These are phyloP conservation scores for Nicotiana undulata DNA, from an alignment of 257 asterid genomes.

Conservation along the genomic window DNA sequence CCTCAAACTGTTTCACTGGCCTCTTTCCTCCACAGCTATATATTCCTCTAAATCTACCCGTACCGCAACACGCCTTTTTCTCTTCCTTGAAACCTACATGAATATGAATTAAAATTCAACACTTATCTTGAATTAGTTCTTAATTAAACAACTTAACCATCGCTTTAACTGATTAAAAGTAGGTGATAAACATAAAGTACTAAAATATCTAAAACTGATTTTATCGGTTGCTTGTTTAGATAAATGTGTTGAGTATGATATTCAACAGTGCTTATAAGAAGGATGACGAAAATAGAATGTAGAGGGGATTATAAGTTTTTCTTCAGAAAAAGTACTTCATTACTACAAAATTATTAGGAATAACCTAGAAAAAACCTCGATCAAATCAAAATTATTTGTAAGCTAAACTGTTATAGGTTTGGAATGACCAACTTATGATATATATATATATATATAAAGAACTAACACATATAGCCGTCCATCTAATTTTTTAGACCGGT, in stretches of 20 bases:
- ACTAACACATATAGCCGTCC: too few species aligned
- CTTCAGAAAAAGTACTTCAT: too few species aligned
- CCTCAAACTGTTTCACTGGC: slow-evolving; percentile 13
- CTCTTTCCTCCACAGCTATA: slow-evolving; percentile 30
- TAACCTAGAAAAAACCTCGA: too few species aligned
- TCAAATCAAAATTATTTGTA: neutral
- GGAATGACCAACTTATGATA: neutral
- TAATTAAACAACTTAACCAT: neutral
- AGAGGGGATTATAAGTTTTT: too few species aligned
- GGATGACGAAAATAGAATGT: too few species aligned
- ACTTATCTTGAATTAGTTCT: neutral
- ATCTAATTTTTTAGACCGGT: too few species aligned
- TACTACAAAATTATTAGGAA: neutral
- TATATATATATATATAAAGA: too few species aligned
- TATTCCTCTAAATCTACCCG: slow-evolving; percentile 22
- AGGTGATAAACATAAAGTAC: too few species aligned
- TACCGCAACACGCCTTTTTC: slow-evolving; percentile 31
- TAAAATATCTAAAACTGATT: too few species aligned
- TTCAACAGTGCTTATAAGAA: too few species aligned
- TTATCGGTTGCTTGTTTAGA: neutral
- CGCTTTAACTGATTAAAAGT: too few species aligned
- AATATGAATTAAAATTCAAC: neutral
- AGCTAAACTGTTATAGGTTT: too few species aligned
- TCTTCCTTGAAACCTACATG: slow-evolving; percentile 24
- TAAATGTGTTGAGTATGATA: neutral